Evolutionary conservation across 140 eudicot genomes (phyloP).

Genomic region (Stevia rebaudiana): DNA sequence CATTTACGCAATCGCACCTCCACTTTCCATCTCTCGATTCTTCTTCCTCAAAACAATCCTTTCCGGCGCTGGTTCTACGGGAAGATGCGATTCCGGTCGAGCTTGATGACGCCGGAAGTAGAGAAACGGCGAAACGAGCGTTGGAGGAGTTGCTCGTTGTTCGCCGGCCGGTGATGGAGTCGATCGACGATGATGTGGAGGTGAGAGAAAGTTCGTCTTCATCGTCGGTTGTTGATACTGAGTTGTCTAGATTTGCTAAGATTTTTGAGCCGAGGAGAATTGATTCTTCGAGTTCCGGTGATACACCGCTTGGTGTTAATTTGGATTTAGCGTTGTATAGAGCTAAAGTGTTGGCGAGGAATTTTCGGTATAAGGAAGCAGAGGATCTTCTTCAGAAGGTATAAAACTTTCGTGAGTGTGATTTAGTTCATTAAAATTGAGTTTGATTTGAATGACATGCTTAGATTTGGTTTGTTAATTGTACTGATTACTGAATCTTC

Average conservation of each 20-base stretch:
- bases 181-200: conserved; percentile 31
- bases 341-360: conserved; percentile 66
- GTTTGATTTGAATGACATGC: neutral
- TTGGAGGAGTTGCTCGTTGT: conserved; percentile 59
- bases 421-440: neutral
- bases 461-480: neutral
- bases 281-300: conserved; percentile 33
- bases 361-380: conserved; percentile 58
- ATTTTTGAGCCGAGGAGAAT: conserved; percentile 74
- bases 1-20: conserved; percentile 36
- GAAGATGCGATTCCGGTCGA: conserved; percentile 24
- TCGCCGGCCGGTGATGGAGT: conserved; percentile 65
- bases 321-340: conserved; percentile 81
- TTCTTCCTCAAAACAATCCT: conserved; percentile 36
- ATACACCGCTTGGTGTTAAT: conserved; percentile 64
- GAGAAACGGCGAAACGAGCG: conserved; percentile 35
- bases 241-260: conserved; percentile 58
- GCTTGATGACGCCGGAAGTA: conserved; percentile 22
- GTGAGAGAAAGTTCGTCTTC: conserved; percentile 15
- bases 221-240: conserved; percentile 46
- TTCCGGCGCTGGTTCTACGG: conserved; percentile 30
- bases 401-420: neutral
- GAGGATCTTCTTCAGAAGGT: conserved; percentile 72
- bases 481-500: neutral
- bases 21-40: conserved; percentile 41